Evolutionary conservation across 2,329 filamentous ascomycete species (phyloP).

Genomic region (Calonectria ilicicola): DNA sequence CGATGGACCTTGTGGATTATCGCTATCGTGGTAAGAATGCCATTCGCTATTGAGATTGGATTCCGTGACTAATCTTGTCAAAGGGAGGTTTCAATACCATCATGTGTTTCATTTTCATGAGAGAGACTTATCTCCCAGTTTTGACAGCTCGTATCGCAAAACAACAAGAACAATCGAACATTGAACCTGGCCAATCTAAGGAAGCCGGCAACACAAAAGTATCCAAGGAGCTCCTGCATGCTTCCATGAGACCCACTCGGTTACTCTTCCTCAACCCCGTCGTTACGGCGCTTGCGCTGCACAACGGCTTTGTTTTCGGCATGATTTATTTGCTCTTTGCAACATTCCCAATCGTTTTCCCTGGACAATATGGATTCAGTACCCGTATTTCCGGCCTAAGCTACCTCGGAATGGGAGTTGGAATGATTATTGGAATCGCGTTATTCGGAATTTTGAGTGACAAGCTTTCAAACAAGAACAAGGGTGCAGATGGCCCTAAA

Average conservation of each 20-base stretch:
- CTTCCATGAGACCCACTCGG: neutral
- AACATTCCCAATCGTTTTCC: neutral
- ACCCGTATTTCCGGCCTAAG: neutral
- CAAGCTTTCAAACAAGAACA: neutral
- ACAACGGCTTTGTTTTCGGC: neutral
- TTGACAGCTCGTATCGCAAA: neutral
- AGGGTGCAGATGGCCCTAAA: neutral
- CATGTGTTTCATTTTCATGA: neutral
- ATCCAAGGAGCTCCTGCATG: neutral
- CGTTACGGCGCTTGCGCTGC: neutral
- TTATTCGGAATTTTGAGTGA: neutral
- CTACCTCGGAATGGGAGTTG: neutral
- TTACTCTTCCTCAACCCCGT: neutral
- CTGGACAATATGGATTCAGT: neutral
- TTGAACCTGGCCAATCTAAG: neutral
- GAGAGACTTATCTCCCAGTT: neutral
- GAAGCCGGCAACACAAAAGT: neutral
- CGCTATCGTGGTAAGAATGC: neutral
- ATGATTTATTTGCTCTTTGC: neutral
- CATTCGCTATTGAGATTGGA: neutral
- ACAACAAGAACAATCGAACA: neutral
- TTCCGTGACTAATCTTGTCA: neutral
- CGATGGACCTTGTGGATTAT: conserved; percentile 3
- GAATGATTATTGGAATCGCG: neutral
- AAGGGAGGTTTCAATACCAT: neutral